These are phyloP conservation scores for Beauveria sp. DNA, from an alignment of 2,329 filamentous ascomycete genomes.

Conservation along the genomic window DNA sequence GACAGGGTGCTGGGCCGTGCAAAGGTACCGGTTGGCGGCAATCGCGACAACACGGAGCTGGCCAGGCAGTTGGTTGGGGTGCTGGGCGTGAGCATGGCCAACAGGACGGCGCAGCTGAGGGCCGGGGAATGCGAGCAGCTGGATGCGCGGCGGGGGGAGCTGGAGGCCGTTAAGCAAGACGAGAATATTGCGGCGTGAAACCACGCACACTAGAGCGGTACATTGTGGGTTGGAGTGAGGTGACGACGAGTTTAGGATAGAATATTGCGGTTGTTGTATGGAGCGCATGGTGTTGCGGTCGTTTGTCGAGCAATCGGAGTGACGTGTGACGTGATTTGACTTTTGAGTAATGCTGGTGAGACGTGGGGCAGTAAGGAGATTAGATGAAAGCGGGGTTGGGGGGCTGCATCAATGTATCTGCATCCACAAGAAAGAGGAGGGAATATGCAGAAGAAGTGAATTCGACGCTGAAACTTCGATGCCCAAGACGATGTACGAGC, in stretches of 20 bases:
- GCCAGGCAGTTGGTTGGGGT: constrained; percentile 19
- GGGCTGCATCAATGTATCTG: too few species aligned
- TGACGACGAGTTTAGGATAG: not conserved
- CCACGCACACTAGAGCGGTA: not conserved
- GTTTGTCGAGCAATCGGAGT: not conserved
- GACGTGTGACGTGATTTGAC: not conserved
- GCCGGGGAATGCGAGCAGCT: constrained; percentile 15
- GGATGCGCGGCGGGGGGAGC: constrained; percentile 17
- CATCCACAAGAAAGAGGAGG: too few species aligned
- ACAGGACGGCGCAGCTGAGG: constrained; percentile 17
- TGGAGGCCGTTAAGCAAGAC: constrained; percentile 11
- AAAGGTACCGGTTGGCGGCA: constrained; percentile 14
- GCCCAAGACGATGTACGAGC: too few species aligned
- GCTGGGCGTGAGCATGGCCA: constrained; percentile 17
- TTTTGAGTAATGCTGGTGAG: too few species aligned
- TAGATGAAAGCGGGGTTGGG: not conserved
- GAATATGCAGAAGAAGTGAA: too few species aligned
- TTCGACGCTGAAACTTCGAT: too few species aligned
- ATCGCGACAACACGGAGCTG: constrained; percentile 21
- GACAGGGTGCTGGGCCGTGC: too few species aligned
- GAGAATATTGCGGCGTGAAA: constrained; percentile 1
- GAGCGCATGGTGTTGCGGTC: not conserved
- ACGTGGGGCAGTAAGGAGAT: too few species aligned
- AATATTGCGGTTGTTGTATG: too few species aligned
- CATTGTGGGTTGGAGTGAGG: not conserved